Percentiles rank a stretch among this genome's conserved stretches.
Evolutionary conservation across 805 yeast genomes (phyloP).

Genomic region (Metschnikowia lochheadii): DNA sequence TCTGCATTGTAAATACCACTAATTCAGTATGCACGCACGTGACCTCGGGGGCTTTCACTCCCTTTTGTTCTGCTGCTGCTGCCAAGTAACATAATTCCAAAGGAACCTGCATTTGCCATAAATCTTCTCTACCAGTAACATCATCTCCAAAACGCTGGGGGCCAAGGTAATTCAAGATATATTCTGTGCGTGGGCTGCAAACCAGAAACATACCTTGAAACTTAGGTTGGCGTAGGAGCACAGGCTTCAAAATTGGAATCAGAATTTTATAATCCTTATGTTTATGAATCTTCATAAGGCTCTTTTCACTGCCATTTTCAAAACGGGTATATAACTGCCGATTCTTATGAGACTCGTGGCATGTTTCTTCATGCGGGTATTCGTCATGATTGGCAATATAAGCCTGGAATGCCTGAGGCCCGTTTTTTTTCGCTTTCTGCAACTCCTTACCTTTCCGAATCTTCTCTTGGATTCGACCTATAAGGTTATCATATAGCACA

Average conservation of each 20-base stretch:
- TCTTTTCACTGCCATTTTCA: not conserved
- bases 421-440: not conserved
- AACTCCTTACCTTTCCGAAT: slow-evolving; percentile 26
- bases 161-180: slow-evolving; percentile 24
- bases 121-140: slow-evolving; percentile 1
- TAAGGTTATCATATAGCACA: slow-evolving; percentile 19
- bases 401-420: not conserved
- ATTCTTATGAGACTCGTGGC: slow-evolving; percentile 9
- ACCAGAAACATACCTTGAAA: slow-evolving; percentile 31
- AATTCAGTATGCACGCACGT: slow-evolving; percentile 28
- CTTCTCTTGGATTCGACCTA: slow-evolving; percentile 26
- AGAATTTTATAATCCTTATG: slow-evolving; percentile 25
- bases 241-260: slow-evolving; percentile 27
- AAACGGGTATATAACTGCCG: slow-evolving; percentile 15
- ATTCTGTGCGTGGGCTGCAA: slow-evolving; percentile 29
- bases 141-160: slow-evolving; percentile 17
- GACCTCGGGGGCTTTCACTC: slow-evolving; percentile 22
- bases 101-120: slow-evolving; percentile 27
- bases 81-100: slow-evolving; percentile 20
- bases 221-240: slow-evolving; percentile 28
- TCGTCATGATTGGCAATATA: not conserved
- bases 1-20: slow-evolving; percentile 27
- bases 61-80: not conserved
- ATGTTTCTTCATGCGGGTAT: not conserved
- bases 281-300: slow-evolving; percentile 3